Evolutionary conservation across 2,329 filamentous ascomycete genomes (phyloP).

Genomic region (Colletotrichum cordylinicola): DNA sequence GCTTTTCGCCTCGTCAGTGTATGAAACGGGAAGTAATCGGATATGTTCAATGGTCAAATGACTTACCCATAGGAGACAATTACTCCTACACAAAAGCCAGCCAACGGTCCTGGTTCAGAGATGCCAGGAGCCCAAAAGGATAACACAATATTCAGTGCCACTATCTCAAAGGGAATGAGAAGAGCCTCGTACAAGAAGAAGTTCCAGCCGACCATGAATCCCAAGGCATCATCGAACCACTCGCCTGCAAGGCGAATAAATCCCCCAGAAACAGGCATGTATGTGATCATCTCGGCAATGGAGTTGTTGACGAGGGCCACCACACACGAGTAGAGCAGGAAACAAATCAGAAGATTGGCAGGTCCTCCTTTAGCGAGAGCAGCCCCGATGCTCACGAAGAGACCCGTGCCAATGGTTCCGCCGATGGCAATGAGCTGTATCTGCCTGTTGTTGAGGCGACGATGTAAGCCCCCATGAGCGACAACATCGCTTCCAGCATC

Average conservation of each 20-base stretch:
- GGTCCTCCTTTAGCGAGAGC: constrained; percentile 28
- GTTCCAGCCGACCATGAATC: constrained; percentile 63
- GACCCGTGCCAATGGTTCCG: constrained; percentile 53
- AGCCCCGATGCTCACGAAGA: constrained; percentile 52
- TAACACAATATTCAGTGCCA: constrained; percentile 25
- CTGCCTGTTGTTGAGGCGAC: constrained; percentile 36
- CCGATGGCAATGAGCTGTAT: constrained; percentile 53
- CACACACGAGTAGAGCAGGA: constrained; percentile 15
- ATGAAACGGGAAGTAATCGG: background rate
- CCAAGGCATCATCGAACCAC: constrained; percentile 60
- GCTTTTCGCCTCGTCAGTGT: background rate
- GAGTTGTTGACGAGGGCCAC: constrained; percentile 48
- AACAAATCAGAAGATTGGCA: constrained; percentile 10
- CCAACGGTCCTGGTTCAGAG: constrained; percentile 17
- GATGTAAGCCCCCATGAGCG: constrained; percentile 35
- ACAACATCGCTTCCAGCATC: background rate
- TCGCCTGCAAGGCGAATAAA: constrained; percentile 24
- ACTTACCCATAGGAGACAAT: constrained; percentile 20
- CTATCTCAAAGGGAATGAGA: constrained; percentile 41
- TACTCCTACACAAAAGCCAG: constrained; percentile 26
- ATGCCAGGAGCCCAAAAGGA: constrained; percentile 27
- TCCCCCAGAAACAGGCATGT: constrained; percentile 20
- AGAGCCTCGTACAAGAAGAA: constrained; percentile 59
- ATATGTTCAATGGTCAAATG: background rate
- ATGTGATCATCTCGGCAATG: constrained; percentile 40